Evolutionary conservation across 2,329 filamentous ascomycete species (phyloP).

Genomic region (Atkinsonella texensis): DNA sequence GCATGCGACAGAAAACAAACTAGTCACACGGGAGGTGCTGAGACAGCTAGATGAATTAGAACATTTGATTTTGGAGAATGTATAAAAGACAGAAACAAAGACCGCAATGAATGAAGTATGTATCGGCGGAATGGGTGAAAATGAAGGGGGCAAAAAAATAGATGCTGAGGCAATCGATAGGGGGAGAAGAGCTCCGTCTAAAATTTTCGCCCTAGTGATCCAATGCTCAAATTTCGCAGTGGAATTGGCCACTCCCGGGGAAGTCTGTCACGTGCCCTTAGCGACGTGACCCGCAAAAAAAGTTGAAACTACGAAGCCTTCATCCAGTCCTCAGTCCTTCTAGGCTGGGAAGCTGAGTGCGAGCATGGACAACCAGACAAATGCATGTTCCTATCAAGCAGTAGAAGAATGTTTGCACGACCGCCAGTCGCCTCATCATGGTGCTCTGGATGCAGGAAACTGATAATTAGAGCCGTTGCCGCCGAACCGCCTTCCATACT

Average conservation of each 20-base stretch:
- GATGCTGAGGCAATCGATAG: not conserved
- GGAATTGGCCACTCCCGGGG: constrained; percentile 4
- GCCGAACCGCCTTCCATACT: constrained; percentile 12
- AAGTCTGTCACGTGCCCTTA: constrained; percentile 7
- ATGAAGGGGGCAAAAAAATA: not conserved
- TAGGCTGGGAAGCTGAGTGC: not conserved
- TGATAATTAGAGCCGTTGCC: constrained; percentile 18
- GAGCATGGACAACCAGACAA: not conserved
- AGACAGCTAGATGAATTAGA: constrained; percentile 8
- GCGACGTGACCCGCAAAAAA: constrained; percentile 2
- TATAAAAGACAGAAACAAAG: not conserved
- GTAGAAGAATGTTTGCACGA: constrained; percentile 18
- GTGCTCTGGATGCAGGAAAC: constrained; percentile 20
- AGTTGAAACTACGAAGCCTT: not conserved
- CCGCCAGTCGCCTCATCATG: constrained; percentile 17
- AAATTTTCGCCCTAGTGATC: constrained; percentile 16
- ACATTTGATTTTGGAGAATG: constrained; percentile 10
- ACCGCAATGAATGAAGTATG: constrained; percentile 2
- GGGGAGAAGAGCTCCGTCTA: constrained; percentile 10
- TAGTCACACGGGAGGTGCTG: constrained; percentile 2
- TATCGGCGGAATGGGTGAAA: constrained; percentile 3
- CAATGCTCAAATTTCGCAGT: not conserved
- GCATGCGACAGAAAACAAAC: constrained; percentile 1
- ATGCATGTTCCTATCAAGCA: not conserved
- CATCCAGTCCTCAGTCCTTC: not conserved